Evolutionary conservation across 2,329 filamentous ascomycete species (phyloP).

Genomic region (Tolypocladium nubicola): DNA sequence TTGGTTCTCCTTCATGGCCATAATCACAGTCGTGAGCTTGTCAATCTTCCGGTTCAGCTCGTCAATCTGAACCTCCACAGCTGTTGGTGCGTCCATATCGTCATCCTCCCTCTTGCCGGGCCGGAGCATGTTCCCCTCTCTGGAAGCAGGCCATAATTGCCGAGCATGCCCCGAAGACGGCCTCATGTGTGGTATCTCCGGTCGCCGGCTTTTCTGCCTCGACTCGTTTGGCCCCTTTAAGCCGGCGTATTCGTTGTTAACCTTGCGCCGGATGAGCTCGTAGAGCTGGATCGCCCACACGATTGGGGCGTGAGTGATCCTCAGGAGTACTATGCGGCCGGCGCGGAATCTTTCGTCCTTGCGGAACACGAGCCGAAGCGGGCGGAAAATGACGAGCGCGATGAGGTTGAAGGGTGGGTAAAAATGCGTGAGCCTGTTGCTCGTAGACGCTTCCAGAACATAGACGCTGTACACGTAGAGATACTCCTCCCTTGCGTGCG

Average conservation of each 20-base stretch:
- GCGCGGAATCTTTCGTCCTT: slow-evolving; percentile 52
- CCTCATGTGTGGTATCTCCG: slow-evolving; percentile 7
- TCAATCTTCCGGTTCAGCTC: slow-evolving; percentile 50
- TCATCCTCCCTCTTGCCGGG: slow-evolving; percentile 16
- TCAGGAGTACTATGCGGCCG: slow-evolving; percentile 50
- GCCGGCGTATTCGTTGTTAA: slow-evolving; percentile 31
- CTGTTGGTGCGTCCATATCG: slow-evolving; percentile 25
- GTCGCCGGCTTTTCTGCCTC: slow-evolving; percentile 10
- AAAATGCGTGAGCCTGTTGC: slow-evolving; percentile 58
- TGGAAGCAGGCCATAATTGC: slow-evolving; percentile 3
- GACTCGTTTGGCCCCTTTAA: slow-evolving; percentile 35
- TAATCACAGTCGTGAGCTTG: slow-evolving; percentile 40
- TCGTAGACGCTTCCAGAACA: slow-evolving; percentile 56
- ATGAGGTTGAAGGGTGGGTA: slow-evolving; percentile 66
- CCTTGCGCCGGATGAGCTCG: slow-evolving; percentile 38
- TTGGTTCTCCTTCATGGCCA: slow-evolving; percentile 31
- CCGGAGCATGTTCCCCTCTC: slow-evolving; percentile 8
- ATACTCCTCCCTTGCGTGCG: slow-evolving; percentile 62
- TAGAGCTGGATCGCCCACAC: slow-evolving; percentile 60
- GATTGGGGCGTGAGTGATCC: slow-evolving; percentile 55
- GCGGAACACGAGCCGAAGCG: slow-evolving; percentile 57
- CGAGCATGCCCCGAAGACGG: slow-evolving; percentile 6
- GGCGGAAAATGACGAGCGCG: slow-evolving; percentile 60
- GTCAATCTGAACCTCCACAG: slow-evolving; percentile 39
- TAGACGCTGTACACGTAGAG: slow-evolving; percentile 63